Evolutionary conservation across 331 rosid genomes (phyloP).

Genomic region (Pyrus hybrid): DNA sequence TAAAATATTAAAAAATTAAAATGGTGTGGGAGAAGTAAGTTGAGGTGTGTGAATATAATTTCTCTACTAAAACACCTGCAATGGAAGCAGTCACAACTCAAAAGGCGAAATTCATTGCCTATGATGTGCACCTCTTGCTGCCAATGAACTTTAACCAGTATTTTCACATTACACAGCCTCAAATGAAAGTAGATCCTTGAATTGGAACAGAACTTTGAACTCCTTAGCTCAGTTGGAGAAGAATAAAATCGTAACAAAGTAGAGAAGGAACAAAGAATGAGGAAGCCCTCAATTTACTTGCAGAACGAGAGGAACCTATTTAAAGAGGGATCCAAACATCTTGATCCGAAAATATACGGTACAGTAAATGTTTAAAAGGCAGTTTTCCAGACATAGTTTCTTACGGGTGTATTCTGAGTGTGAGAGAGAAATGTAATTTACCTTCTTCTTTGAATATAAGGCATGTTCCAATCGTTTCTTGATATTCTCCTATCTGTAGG

Average conservation of each 20-base stretch:
- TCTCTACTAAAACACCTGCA: neutral
- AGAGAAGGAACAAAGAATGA: neutral
- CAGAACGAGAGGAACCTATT: neutral
- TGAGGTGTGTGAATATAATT: too few species aligned
- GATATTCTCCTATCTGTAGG: slow-evolving; percentile 57
- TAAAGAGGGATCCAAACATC: neutral
- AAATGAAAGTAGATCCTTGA: neutral
- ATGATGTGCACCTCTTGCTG: neutral
- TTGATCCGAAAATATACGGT: neutral
- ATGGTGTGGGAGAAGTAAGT: too few species aligned
- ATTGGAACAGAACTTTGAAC: neutral
- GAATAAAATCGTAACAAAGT: neutral
- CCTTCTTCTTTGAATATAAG: slow-evolving; percentile 54
- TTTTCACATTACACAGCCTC: neutral
- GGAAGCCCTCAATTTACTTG: neutral
- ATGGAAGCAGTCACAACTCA: neutral
- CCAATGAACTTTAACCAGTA: neutral
- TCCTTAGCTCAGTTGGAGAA: neutral
- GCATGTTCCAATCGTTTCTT: slow-evolving; percentile 69
- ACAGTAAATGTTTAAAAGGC: neutral
- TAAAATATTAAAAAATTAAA: too few species aligned
- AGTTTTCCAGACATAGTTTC: neutral
- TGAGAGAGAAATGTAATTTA: slow-evolving; percentile 5
- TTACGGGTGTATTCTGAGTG: neutral
- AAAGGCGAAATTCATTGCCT: neutral